Evolutionary conservation across 306 rosid genomes (phyloP).

Genomic region (Comarum palustre): DNA sequence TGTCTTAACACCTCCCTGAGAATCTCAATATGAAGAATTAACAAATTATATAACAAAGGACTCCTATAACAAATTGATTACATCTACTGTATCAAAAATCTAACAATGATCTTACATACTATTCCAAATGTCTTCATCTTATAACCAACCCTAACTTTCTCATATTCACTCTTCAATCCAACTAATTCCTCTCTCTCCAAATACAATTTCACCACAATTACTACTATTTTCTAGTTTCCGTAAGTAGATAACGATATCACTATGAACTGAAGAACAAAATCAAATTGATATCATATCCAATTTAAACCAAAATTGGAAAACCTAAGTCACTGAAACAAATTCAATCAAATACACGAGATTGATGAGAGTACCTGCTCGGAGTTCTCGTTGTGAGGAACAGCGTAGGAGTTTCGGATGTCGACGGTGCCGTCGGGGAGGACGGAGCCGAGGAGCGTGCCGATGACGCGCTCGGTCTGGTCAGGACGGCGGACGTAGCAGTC

Average conservation of each 20-base stretch:
- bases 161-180: neutral
- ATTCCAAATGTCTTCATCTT: neutral
- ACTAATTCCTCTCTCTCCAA: neutral
- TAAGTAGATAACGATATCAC: neutral
- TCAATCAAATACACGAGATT: neutral
- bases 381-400: slow-evolving; percentile 87
- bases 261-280: neutral
- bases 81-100: neutral
- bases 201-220: neutral
- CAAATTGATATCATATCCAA: neutral
- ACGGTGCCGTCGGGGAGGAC: slow-evolving; percentile 73
- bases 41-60: too few species aligned
- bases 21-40: slow-evolving; percentile 1
- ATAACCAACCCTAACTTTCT: neutral
- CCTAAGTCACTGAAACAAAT: neutral
- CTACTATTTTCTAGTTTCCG: neutral
- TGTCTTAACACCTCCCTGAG: neutral
- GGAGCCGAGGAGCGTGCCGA: slow-evolving; percentile 89
- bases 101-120: neutral
- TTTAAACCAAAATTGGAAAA: neutral
- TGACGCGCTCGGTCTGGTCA: slow-evolving; percentile 87
- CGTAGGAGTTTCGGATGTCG: slow-evolving; percentile 82
- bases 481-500: slow-evolving; percentile 88
- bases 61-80: neutral
- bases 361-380: slow-evolving; percentile 58